Evolutionary conservation across 176 grass and related monocot species (phyloP), one percentile per base, ranked within the genome.

Genomic region (Aegilops tauschii): DNA sequence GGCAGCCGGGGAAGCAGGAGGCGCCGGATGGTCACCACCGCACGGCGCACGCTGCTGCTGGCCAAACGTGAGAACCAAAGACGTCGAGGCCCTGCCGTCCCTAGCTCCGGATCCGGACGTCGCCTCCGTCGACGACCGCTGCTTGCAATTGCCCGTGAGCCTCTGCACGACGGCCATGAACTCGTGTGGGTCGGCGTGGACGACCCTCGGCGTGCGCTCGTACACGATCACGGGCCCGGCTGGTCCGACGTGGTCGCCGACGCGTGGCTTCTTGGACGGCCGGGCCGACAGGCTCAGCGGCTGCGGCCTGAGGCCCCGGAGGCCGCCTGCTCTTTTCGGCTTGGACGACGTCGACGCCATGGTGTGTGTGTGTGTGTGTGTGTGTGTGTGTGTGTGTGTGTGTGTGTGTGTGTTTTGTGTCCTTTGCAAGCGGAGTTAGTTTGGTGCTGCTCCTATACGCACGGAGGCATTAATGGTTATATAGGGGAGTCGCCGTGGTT

Each of bases 141-240:
- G 82, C 50, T 18, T 54, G 49, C 49, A 13, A n/a, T 56, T 80
- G 42, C 89, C 87, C 7, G 92, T 94, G 52, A 94, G 86, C 35
- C 86, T 68, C 90, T 94, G 92, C 84, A 94, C 92, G 61, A 94
- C 82, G 50, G 68, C 82, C 84, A 70, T 92, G 87, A 94, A 94
- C 61, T 94, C 87, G 12, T 94, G 54, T 25, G 80, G 87, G 7
- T 21, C 56, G 0, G 36, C 89, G 87, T 92, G 81, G 70, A 94
- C 62, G 40, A 91, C 83, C 90, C 30, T 87, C 32, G 92, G 92
- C 54, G 89, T 71, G 82, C 31, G 35, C 69, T 91, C 84, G 76
- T 94, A 89, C 52, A 94, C 56, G 54, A 94, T 65, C 42, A 94
- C 71, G 6, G 92, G 92, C 50, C 83, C 65, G 29, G 70, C 16